phyloP scores from a whole-genome alignment of 805 yeast species.

The Lachancea sp. region DNA sequence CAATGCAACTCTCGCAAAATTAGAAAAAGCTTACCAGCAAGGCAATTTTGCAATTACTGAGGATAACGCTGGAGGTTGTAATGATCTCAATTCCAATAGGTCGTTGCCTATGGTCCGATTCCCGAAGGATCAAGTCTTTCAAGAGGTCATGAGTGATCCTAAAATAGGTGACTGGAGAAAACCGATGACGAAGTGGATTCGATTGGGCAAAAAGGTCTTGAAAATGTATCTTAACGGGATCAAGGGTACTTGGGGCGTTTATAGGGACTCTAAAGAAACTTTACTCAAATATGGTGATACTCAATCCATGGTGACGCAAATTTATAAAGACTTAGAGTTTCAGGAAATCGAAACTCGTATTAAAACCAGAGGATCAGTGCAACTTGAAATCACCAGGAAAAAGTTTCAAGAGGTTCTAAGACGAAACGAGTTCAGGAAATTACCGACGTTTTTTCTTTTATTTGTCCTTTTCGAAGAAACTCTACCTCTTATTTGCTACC shows the following conservation, averaged over 20 bases:
- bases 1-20: slow-evolving; percentile 2
- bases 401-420: slow-evolving; percentile 41
- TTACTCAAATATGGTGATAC: slow-evolving; percentile 20
- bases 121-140: slow-evolving; percentile 25
- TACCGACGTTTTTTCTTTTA: slow-evolving; percentile 47
- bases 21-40: slow-evolving; percentile 2
- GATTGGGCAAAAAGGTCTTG: slow-evolving; percentile 41
- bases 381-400: slow-evolving; percentile 40
- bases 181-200: slow-evolving; percentile 34
- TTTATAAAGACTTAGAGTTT: slow-evolving; percentile 19
- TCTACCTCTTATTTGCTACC: slow-evolving; percentile 47
- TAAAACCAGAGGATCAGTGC: slow-evolving; percentile 12
- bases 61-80: no score
- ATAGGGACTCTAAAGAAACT: slow-evolving; percentile 27
- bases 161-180: slow-evolving; percentile 23
- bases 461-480: slow-evolving; percentile 46
- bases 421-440: slow-evolving; percentile 42
- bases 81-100: slow-evolving; percentile 25
- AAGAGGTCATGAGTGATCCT: slow-evolving; percentile 24
- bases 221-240: slow-evolving; percentile 55
- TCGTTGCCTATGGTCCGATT: slow-evolving; percentile 31
- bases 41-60: slow-evolving; percentile 2
- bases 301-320: slow-evolving; percentile 15
- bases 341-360: slow-evolving; percentile 30
- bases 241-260: slow-evolving; percentile 46